Base-by-base conservation (phyloP, 164 flowering plant genomes). In the Magnolia changhungtana region DNA sequence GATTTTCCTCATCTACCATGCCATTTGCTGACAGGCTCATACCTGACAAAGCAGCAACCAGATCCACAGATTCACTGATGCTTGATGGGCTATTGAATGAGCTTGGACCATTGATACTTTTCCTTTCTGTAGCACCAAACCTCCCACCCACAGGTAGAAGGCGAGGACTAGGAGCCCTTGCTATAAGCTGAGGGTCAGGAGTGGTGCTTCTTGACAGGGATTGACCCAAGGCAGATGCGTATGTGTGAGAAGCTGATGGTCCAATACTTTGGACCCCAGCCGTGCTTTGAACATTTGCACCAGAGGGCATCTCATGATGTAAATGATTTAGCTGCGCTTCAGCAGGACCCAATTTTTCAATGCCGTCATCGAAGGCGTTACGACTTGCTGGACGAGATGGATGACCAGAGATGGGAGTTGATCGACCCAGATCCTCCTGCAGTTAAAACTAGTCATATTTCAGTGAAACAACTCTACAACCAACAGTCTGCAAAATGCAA, bases 381-480 rank as follows among this genome's bases (percentile, higher is more conserved):
- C 92, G 88, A 79, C 96, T 92, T 50, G 88, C 82, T 2, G 97
- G 92, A 73, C 91, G 95, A 81, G 96, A 91, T 37, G 91, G 89
- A 67, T 87, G 91, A 66, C 90, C 80, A 2, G 91, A 79, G 70
- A 78, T 78, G 50, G 89, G 78, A 58, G 80, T 77, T 31, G 81
- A 74, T 65, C 83, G 85, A 71, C 84, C 83, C 65, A 86, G 72
- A 81, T 90, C 94, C 82, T 88, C 92, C 98, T 93, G 89, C 86
- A 86, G 45, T 69, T 49, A n/a, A 66, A 81, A 63, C 55, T 24
- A 20, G 24, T 1, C 19, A 11, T 16, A 63, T 8, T 29, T 70
- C 21, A 73, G 20, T 20, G 69, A 18, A 31, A 81, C 51, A 49
- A 67, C 66, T 18, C 50, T 20, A 20, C 64, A 71, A 68, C 19